Evolutionary conservation across 1,284 basidiomycete species (phyloP).

Genomic region (Ustilago hordei): DNA sequence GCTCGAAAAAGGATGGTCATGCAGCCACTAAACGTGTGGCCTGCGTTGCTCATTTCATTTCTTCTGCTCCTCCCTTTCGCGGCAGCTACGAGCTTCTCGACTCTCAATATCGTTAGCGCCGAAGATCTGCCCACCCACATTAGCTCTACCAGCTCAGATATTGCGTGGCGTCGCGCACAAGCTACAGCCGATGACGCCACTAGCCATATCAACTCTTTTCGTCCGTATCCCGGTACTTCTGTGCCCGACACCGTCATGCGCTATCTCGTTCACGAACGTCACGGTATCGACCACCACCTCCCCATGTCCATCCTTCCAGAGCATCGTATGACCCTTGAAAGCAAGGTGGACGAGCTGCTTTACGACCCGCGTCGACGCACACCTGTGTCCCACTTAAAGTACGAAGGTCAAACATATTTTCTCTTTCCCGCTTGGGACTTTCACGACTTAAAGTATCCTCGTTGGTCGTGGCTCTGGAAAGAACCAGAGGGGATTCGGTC

Average conservation of each 20-base stretch:
- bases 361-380: neutral
- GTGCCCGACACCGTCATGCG: slow-evolving; percentile 14
- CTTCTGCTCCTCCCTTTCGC: neutral
- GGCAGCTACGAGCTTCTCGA: neutral
- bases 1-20: neutral
- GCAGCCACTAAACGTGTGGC: neutral
- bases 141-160: neutral
- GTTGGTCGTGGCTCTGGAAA: neutral
- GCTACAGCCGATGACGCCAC: slow-evolving; percentile 8
- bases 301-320: neutral
- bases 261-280: slow-evolving; percentile 5
- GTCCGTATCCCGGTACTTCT: neutral
- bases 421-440: neutral
- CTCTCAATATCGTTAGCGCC: neutral
- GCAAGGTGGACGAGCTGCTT: slow-evolving; percentile 10
- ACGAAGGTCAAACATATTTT: slow-evolving; percentile 12
- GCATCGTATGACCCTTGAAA: neutral
- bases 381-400: neutral
- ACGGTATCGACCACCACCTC: slow-evolving; percentile 5
- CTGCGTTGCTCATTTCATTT: neutral
- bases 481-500: neutral
- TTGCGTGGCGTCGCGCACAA: neutral
- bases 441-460: neutral
- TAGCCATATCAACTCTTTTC: neutral
- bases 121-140: neutral